Base-by-base conservation (phyloP, 768 basidiomycete genomes). In the button mushroom (Agaricus bisporus) region DNA sequence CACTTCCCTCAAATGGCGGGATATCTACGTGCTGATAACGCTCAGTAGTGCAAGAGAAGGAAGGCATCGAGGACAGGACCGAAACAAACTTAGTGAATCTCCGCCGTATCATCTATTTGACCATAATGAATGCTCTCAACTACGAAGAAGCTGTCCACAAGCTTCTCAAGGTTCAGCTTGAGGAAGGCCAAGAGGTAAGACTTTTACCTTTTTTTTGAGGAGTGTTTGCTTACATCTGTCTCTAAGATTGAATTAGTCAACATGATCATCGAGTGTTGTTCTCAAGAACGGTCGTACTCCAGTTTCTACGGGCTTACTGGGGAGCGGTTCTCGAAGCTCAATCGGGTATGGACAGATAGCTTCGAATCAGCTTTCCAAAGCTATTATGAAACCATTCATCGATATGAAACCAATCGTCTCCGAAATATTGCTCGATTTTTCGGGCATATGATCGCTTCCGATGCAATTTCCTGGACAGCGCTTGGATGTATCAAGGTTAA, bases 231-330 rank as follows among this genome's bases (percentile, higher is more conserved):
- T 17, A 56, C 10, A 41, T 5, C n/a, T 43, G 5, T 0, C 38
- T 12, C 35, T 2, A 63, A 97, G 92, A 88, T 92, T 61, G 95
- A 98, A 67, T 71, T 99, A 54, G 83, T 91, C 67, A 98, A 98
- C 77, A 99, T 99, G 97, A 82, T 99, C 58, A 90, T 99, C 68
- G 95, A 98, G 64, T 99, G 97, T 88, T 98, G 97, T 68, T 98
- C 97, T 1, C 97, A 99, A 74, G 97, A 98, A 68, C 88, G 97
- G 12, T 94, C 95, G 1, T 99, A 98, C 68, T 92, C 91, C 2
- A 89, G 80, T n/a, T 98, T 97, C 76, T 99, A 95, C 63, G 97
- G 97, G 11, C 83, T 98, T 18, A 78, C 97, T 58, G 93, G 93
- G 51, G 97, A 99, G 68, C 88, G 97, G 18, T 94, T 99, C 73